Conservation (phyloP, 1,139 yeast genomes). For the Candida sp. region DNA sequence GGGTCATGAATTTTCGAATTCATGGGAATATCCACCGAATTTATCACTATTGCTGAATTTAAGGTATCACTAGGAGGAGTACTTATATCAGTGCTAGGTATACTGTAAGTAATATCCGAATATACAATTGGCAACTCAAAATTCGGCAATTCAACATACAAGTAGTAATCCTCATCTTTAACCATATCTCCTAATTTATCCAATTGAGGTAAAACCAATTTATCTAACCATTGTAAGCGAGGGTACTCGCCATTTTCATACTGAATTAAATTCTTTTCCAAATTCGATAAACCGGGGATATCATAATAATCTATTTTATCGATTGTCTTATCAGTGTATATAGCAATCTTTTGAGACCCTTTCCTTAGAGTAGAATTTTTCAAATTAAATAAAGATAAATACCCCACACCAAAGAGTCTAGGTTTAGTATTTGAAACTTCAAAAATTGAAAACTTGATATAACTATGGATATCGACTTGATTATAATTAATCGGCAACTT, state of each 20-base stretch:
- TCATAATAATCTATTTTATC: constrained; percentile 19
- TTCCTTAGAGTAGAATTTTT: constrained; percentile 25
- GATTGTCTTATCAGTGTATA: constrained; percentile 10
- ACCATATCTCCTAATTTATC: constrained; percentile 35
- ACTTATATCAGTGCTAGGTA: constrained; percentile 9
- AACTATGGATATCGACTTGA: constrained; percentile 63
- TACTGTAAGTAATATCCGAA: constrained; percentile 47
- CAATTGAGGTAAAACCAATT: constrained; percentile 53
- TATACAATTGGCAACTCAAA: constrained; percentile 82
- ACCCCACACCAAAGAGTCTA: constrained; percentile 55
- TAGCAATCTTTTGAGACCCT: constrained; percentile 38
- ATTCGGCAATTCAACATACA: constrained; percentile 69
- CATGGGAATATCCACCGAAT: constrained; percentile 33
- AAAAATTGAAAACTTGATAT: constrained; percentile 60
- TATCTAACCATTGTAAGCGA: constrained; percentile 74
- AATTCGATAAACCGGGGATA: constrained; percentile 20
- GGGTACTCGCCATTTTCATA: constrained; percentile 69
- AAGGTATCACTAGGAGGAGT: constrained; percentile 8
- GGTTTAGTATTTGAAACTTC: constrained; percentile 57
- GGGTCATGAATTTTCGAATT: constrained; percentile 34
- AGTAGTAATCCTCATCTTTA: constrained; percentile 31
- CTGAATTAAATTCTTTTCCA: constrained; percentile 56
- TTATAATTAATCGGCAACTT: constrained; percentile 67
- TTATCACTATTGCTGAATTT: constrained; percentile 26
- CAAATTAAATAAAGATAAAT: constrained; percentile 54